Base-by-base conservation (phyloP, 1,139 yeast species). In the Yamadazyma sp. region DNA sequence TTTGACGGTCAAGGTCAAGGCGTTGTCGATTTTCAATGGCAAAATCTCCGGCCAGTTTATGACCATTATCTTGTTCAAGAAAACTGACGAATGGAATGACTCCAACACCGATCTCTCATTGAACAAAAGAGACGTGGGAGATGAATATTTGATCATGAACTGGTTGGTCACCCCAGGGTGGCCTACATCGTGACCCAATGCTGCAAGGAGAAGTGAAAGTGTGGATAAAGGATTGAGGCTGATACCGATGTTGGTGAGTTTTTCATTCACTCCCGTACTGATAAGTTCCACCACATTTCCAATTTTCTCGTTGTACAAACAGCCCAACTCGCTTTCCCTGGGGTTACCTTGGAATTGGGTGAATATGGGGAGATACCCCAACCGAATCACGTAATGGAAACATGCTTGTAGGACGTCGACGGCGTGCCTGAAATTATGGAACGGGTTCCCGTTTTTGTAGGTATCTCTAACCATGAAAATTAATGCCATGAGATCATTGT, bases 391-490 rank as follows among this genome's bases (percentile, higher is more conserved):
- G 48, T 80, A 81, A 57, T 76, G 81, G 61, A 83, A 84, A 37
- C 92, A 81, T 1, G 96, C 96, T 64, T 92, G 98, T 56, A 91
- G 66, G 6, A 92, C 98, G 63, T 92, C 98, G 12, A 88, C 87
- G 0, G 96, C 97, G 63, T 92, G 98, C 50, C 96, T 79, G 58
- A 89, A 92, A 64, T 91, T 91, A 65, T 92, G 98, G 67, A 91
- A 92, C 6, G 92, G 88, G 56, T 91, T 89, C 2, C 88, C 88
- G 50, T 79, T 79, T 55, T 85, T 82, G 59, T 92, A 92, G 33
- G 87, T 77, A 53, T 86, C 86, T 47, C 95, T 76, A 5, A 83
- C 75, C 55, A 78, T 73, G 48, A 79, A 77, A 22, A 85, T 64
- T 48, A 87, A 72, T n/a, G 75, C 75, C 36, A 80, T 59, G 18